Percentiles rank a stretch among this genome's conserved stretches.
Evolutionary conservation across 2,329 filamentous ascomycete species (phyloP).

Genomic region (Geosmithia putterillii): DNA sequence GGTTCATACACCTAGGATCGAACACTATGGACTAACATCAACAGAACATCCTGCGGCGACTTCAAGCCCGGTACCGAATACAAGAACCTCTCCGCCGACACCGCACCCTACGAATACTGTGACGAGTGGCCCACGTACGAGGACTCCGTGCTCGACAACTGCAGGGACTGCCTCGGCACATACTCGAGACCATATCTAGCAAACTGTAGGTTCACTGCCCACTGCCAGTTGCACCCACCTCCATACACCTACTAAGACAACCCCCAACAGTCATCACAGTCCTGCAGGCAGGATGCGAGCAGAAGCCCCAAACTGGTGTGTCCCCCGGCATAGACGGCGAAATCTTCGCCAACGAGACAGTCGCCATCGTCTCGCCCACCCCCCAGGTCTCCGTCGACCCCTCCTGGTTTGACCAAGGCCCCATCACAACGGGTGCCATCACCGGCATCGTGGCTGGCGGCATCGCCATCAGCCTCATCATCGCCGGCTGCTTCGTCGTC

Average conservation of each 20-base stretch:
- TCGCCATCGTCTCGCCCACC: slow-evolving; percentile 38
- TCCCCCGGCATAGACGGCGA: slow-evolving; percentile 37
- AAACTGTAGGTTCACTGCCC: slow-evolving; percentile 31
- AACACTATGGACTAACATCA: not conserved
- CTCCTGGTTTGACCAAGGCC: slow-evolving; percentile 26
- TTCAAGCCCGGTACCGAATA: slow-evolving; percentile 33
- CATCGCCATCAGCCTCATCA: slow-evolving; percentile 31
- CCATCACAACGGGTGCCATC: slow-evolving; percentile 39
- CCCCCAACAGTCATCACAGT: slow-evolving; percentile 30
- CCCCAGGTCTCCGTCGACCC: slow-evolving; percentile 24
- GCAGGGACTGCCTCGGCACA: slow-evolving; percentile 23
- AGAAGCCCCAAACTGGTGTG: slow-evolving; percentile 32
- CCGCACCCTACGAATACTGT: slow-evolving; percentile 41
- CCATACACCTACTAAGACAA: not conserved
- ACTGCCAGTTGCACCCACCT: not conserved
- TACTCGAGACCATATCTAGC: slow-evolving; percentile 36
- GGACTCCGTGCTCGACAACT: slow-evolving; percentile 14
- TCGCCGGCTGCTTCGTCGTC: slow-evolving; percentile 40
- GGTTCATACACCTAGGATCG: not conserved
- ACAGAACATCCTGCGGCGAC: slow-evolving; percentile 38
- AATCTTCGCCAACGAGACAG: slow-evolving; percentile 33
- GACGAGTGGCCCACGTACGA: slow-evolving; percentile 26
- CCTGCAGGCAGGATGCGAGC: slow-evolving; percentile 43
- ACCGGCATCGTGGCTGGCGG: slow-evolving; percentile 45
- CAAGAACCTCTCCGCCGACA: slow-evolving; percentile 32